phyloP scores from a whole-genome alignment of 108 stramenopile species.

The Stephanodiscus minutulus region DNA sequence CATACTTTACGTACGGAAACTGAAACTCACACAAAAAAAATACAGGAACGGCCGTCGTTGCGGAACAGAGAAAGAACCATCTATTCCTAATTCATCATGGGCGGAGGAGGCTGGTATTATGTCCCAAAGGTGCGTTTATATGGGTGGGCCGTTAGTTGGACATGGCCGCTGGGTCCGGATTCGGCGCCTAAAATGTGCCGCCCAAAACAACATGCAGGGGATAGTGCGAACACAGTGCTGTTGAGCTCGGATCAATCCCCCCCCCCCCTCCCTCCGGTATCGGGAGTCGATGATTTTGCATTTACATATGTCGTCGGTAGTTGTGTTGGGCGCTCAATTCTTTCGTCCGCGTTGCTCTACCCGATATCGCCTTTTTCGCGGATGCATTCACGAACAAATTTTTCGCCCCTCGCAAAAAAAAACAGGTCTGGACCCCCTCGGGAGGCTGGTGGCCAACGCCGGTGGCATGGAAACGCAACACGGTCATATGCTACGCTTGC shows the following conservation, averaged over 20 bases:
- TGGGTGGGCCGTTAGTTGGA: neutral
- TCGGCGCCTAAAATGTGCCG: too few species aligned
- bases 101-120: slow-evolving; percentile 87
- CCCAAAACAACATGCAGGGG: too few species aligned
- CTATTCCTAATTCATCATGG: slow-evolving; percentile 47
- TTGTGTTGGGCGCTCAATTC: neutral
- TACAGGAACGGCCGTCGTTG: neutral
- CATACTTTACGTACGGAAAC: too few species aligned
- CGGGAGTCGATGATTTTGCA: too few species aligned
- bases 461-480: slow-evolving; percentile 76
- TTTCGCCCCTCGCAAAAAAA: neutral
- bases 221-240: neutral
- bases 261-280: too few species aligned
- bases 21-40: too few species aligned
- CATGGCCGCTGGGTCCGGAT: too few species aligned
- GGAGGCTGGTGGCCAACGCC: slow-evolving; percentile 91
- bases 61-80: neutral
- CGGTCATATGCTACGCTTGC: slow-evolving; percentile 55
- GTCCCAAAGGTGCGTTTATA: slow-evolving; percentile 78
- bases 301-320: neutral
- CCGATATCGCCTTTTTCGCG: neutral
- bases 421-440: slow-evolving; percentile 83
- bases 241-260: too few species aligned
- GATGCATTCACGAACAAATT: too few species aligned
- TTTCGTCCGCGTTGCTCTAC: neutral